A percentile compares a stretch with the other conserved stretches of the same genome.
Evolutionary conservation across 2,329 filamentous ascomycete genomes (phyloP).

Genomic region (Colletotrichum tofieldiae): DNA sequence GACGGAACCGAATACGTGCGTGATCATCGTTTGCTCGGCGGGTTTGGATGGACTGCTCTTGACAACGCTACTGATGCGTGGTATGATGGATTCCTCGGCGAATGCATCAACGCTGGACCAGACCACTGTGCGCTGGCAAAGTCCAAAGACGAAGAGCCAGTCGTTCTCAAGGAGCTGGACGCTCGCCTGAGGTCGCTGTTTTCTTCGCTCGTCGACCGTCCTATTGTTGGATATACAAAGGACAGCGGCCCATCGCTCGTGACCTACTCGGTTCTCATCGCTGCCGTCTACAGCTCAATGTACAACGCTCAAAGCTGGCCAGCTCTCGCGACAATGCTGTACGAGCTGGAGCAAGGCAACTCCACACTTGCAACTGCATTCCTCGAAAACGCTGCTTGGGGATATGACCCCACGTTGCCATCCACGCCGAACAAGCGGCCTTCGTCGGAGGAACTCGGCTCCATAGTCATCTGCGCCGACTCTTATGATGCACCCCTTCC

Average conservation of each 20-base stretch:
- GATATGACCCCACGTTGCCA: slow-evolving; percentile 58
- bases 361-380: slow-evolving; percentile 58
- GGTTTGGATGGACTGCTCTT: slow-evolving; percentile 63
- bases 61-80: slow-evolving; percentile 66
- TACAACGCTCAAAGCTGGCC: slow-evolving; percentile 63
- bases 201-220: slow-evolving; percentile 55
- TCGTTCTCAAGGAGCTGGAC: slow-evolving; percentile 56
- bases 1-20: slow-evolving; percentile 65
- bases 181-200: slow-evolving; percentile 58
- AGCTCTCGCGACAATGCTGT: slow-evolving; percentile 57
- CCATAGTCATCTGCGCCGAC: slow-evolving; percentile 63
- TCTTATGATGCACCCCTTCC: slow-evolving; percentile 60
- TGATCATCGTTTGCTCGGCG: slow-evolving; percentile 62
- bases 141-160: slow-evolving; percentile 47
- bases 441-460: slow-evolving; percentile 56
- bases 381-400: slow-evolving; percentile 57
- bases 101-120: slow-evolving; percentile 64
- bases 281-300: slow-evolving; percentile 57
- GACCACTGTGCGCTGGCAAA: slow-evolving; percentile 62
- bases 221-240: slow-evolving; percentile 56
- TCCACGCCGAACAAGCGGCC: slow-evolving; percentile 49
- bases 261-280: slow-evolving; percentile 61
- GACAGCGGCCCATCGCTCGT: slow-evolving; percentile 60
- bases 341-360: slow-evolving; percentile 62
- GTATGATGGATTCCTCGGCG: slow-evolving; percentile 66